Conservation (phyloP, 2,329 filamentous ascomycete genomes). For the Dactylella cylindrospora region DNA sequence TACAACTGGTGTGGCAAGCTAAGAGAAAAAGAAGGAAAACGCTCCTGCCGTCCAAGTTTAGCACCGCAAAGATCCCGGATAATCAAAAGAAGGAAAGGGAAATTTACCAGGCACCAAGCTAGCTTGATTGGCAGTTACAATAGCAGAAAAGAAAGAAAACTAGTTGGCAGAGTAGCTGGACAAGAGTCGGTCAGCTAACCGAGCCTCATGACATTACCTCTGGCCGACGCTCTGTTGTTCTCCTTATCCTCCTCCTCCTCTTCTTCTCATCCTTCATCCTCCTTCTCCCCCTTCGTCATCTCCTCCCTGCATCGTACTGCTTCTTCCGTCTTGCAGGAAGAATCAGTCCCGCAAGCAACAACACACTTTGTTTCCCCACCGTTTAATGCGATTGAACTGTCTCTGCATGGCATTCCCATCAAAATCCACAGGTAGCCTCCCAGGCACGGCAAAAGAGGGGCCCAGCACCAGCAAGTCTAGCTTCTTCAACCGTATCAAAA, state of each 20-base stretch:
- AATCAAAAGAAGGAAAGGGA: too few relatives aligned
- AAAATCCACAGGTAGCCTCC: conserved; percentile 43
- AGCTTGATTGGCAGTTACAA: background rate
- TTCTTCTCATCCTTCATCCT: conserved; percentile 4
- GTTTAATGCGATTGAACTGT: conserved; percentile 38
- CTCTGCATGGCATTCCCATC: conserved; percentile 43
- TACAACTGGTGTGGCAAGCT: too few relatives aligned
- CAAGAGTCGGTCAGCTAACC: conserved; percentile 11
- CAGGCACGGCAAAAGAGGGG: conserved; percentile 37
- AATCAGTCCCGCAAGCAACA: background rate
- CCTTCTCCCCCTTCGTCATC: conserved; percentile 10
- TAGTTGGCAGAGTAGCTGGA: background rate
- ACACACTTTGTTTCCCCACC: background rate
- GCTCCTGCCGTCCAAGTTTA: too few relatives aligned
- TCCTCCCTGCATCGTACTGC: background rate
- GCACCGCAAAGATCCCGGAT: too few relatives aligned
- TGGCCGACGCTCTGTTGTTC: conserved; percentile 6
- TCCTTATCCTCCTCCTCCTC: conserved; percentile 18
- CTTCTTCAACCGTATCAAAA: conserved; percentile 42
- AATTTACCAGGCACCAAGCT: too few relatives aligned
- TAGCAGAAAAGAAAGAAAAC: background rate
- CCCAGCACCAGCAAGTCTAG: conserved; percentile 31
- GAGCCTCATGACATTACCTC: conserved; percentile 40
- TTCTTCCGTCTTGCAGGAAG: conserved; percentile 2
- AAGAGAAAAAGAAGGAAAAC: background rate